Base-by-base conservation (phyloP, 225 moss, liverwort and hornwort genomes). In the Marchantia paleacea region DNA sequence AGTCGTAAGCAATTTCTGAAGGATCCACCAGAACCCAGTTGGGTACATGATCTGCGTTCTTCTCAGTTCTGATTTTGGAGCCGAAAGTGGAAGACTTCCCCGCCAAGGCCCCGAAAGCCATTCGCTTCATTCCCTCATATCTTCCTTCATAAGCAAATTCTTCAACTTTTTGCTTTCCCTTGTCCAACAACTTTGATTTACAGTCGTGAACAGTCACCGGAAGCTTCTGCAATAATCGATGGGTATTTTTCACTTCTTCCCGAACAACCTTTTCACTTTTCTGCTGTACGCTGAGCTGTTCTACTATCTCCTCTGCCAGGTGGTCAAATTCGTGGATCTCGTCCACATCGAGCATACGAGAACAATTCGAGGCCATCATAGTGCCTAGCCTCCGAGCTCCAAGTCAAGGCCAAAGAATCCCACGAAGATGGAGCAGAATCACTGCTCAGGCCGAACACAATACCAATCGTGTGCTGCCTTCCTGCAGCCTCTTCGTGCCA, bases 161-260 rank as follows among this genome's bases (percentile, higher is more conserved):
- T 11, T 31, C 67, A 68, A 68, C 28, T 29, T 68, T 68, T 31
- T 68, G 67, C 67, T 68, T 68, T 13, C 67, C 67, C 67, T 68
- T 68, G 28, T 68, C 67, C 28, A 68, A 68, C 28, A 68, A 16
- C 30, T 31, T 68, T 29, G 67, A 28, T 25, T 68, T 68, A 5
- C 29, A 9, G 16, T 29, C 28, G 67, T 13, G 31, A 13, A 7
- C 13, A 13, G 29, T 25, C 15, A 15, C 12, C 67, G 28, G 67
- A 28, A 28, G 30, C 28, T 29, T 68, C 67, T 68, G 11, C 67
- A 29, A 29, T 14, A 68, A 25, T 11, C 30, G 67, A 68, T 29
- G 13, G 13, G 28, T 68, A 12, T 9, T 31, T 16, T 16, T 16
- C 67, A 29, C 67, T 13, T 68, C 30, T n/a, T 61, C 19, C 7